Evolutionary conservation across 371 early-diverging fungal genomes (phyloP).

Genomic region (Mucor mucedo): DNA sequence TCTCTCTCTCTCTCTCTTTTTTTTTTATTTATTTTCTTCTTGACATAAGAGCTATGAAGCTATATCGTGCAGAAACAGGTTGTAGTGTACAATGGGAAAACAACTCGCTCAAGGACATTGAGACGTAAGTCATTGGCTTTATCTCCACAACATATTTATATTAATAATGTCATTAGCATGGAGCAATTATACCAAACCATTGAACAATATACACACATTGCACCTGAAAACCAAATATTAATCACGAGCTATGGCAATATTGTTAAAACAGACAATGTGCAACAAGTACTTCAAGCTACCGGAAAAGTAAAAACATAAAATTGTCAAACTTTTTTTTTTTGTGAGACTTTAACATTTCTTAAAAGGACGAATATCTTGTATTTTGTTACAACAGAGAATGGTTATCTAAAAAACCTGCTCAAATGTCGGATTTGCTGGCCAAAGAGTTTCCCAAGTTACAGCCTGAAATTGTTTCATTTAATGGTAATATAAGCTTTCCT

Average conservation of each 20-base stretch:
- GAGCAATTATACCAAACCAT: constrained; percentile 54
- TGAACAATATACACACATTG: constrained; percentile 55
- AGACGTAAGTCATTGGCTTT: constrained; percentile 27
- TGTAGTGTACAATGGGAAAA: constrained; percentile 46
- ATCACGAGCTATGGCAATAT: constrained; percentile 66
- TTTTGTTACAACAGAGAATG: constrained; percentile 53
- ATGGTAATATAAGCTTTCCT: constrained; percentile 18
- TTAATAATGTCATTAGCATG: constrained; percentile 23
- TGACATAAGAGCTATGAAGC: constrained; percentile 44
- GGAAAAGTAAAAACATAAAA: constrained; percentile 47
- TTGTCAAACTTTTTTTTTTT: not conserved
- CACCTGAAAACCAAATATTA: constrained; percentile 58
- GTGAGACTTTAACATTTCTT: not conserved
- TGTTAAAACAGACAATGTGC: constrained; percentile 57
- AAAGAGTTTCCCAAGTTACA: constrained; percentile 47
- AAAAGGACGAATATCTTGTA: constrained; percentile 51
- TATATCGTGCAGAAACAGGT: constrained; percentile 71
- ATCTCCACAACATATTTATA: not conserved
- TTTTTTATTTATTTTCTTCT: not conserved
- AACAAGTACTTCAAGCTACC: constrained; percentile 52
- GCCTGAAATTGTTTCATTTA: constrained; percentile 34
- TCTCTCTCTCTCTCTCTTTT: constrained; percentile 1
- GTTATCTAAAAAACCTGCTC: constrained; percentile 35
- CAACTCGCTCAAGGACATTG: constrained; percentile 8
- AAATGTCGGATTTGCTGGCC: constrained; percentile 36